Evolutionary conservation across 805 yeast species (phyloP).

Genomic region (Schwanniomyces sp.): DNA sequence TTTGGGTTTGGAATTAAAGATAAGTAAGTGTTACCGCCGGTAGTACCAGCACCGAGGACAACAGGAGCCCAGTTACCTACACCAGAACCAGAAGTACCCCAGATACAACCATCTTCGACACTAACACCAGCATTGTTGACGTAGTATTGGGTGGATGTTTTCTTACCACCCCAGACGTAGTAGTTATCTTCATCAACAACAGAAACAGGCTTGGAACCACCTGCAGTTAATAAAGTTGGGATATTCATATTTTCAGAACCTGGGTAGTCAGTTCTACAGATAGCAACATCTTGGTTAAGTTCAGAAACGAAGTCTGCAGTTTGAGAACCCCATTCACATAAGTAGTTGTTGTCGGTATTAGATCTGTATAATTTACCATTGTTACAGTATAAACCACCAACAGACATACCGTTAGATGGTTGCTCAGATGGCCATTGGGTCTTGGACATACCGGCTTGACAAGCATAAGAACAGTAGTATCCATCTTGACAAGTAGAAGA

Average conservation of each 20-base stretch:
- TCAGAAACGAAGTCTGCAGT: conserved; percentile 55
- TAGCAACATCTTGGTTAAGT: conserved; percentile 53
- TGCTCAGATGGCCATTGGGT: conserved; percentile 75
- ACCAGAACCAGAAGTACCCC: conserved; percentile 61
- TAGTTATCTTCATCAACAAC: conserved; percentile 61
- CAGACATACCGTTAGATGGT: conserved; percentile 67
- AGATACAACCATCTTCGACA: conserved; percentile 68
- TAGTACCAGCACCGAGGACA: conserved; percentile 74
- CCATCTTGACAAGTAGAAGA: conserved; percentile 57
- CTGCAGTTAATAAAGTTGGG: conserved; percentile 63
- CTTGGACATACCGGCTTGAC: conserved; percentile 79
- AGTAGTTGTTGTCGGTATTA: conserved; percentile 47
- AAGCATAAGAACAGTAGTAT: conserved; percentile 73
- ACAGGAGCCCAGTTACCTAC: conserved; percentile 83
- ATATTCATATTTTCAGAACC: conserved; percentile 80
- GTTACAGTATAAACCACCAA: conserved; percentile 70
- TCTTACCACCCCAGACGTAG: conserved; percentile 61
- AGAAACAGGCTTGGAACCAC: conserved; percentile 49
- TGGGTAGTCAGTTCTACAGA: conserved; percentile 80
- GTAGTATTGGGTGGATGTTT: conserved; percentile 72
- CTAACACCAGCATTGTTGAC: conserved; percentile 79
- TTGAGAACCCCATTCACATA: conserved; percentile 66
- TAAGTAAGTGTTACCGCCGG: conserved; percentile 59
- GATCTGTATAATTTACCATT: conserved; percentile 63
- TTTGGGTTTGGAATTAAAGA: conserved; percentile 80